Conservation (phyloP, 768 basidiomycete species). For the Pisolithus microcarpus region DNA sequence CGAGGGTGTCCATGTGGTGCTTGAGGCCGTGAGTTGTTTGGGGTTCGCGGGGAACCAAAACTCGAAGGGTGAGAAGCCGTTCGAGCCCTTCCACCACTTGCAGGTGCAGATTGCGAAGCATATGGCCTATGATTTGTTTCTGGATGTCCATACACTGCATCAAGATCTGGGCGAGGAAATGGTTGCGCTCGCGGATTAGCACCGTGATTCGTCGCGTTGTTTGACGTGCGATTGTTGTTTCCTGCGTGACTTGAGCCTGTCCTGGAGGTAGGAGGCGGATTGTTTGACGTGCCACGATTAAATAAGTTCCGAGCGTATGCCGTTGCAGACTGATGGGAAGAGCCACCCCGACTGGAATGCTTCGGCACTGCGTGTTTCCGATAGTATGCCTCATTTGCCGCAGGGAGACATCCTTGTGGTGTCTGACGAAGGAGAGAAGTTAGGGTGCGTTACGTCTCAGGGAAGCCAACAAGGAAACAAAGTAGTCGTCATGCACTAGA, state of each 20-base stretch:
- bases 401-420: constrained; percentile 54
- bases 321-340: constrained; percentile 11
- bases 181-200: constrained; percentile 20
- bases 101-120: constrained; percentile 11
- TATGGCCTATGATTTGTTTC: constrained; percentile 5
- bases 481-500: background rate
- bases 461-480: background rate
- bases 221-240: background rate
- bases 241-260: background rate
- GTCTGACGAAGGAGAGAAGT: constrained; percentile 30
- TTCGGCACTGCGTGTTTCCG: constrained; percentile 24
- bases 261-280: background rate
- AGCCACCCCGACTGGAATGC: constrained; percentile 1
- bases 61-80: constrained; percentile 17
- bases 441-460: background rate
- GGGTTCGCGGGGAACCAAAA: constrained; percentile 6
- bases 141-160: constrained; percentile 30
- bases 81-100: constrained; percentile 12
- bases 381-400: constrained; percentile 48
- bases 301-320: constrained; percentile 8
- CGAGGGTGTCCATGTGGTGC: constrained; percentile 13
- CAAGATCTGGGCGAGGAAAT: constrained; percentile 62
- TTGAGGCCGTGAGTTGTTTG: background rate
- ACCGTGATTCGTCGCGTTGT: background rate
- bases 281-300: constrained; percentile 8